A percentile compares a stretch with the other conserved stretches of the same genome.
phyloP scores from a whole-genome alignment of 2,329 filamentous ascomycete genomes.

The Colletotrichum eleusines region DNA sequence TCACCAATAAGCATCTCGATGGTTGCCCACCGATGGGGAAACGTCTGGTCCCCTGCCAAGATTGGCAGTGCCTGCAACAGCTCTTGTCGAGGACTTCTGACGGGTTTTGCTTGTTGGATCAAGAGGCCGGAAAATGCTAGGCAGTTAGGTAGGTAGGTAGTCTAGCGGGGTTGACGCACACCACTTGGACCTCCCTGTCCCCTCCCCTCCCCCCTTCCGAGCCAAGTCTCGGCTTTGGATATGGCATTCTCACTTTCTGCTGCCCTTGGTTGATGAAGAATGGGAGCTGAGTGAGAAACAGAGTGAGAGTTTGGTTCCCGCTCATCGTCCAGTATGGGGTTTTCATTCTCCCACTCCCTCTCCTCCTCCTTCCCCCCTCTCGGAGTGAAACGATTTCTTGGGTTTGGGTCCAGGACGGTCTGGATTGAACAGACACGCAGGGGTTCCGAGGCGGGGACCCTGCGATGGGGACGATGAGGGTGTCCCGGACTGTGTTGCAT shows the following conservation, averaged over 20 bases:
- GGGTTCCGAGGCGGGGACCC: slow-evolving; percentile 3
- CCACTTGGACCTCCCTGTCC: background rate
- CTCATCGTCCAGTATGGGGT: background rate
- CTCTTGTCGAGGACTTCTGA: background rate
- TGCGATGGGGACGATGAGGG: background rate
- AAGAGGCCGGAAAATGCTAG: slow-evolving; percentile 13
- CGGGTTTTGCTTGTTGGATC: slow-evolving; percentile 6
- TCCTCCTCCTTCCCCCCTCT: background rate
- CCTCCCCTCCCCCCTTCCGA: background rate
- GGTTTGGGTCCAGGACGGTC: background rate
- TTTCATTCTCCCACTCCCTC: too few species aligned
- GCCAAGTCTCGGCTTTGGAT: background rate
- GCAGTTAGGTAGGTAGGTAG: too few species aligned
- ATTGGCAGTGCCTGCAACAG: slow-evolving; percentile 18
- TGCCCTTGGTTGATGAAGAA: background rate
- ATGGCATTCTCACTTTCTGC: slow-evolving; percentile 24
- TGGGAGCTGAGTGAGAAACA: background rate
- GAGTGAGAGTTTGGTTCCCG: background rate
- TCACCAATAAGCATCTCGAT: slow-evolving; percentile 21
- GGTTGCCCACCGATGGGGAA: slow-evolving; percentile 12
- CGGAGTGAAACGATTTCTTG: background rate
- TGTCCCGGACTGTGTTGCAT: background rate
- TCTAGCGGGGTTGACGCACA: background rate
- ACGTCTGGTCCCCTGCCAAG: slow-evolving; percentile 31
- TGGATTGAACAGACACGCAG: slow-evolving; percentile 1